Percentiles rank a stretch among this genome's conserved stretches.
Conservation (phyloP, 495 filamentous ascomycete genomes). For the Daldinia childiae region DNA sequence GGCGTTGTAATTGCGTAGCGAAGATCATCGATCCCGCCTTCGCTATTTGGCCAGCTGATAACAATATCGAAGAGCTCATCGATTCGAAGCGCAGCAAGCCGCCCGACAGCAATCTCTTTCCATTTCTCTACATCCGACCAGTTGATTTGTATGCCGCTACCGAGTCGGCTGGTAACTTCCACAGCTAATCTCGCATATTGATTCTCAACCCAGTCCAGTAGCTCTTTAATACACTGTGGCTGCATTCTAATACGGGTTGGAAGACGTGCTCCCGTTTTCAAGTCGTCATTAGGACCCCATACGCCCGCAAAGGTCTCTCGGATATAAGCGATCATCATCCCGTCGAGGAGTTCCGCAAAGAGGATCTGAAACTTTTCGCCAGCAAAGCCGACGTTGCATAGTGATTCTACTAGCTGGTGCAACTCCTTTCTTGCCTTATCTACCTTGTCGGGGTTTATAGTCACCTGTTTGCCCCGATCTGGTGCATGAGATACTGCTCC, state of each 20-base stretch:
- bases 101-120: slow-evolving; percentile 80
- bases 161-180: slow-evolving; percentile 63
- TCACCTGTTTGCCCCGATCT: slow-evolving; percentile 20
- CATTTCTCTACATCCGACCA: slow-evolving; percentile 76
- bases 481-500: slow-evolving; percentile 37
- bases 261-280: slow-evolving; percentile 30
- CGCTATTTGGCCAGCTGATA: slow-evolving; percentile 80
- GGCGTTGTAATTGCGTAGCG: slow-evolving; percentile 63
- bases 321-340: slow-evolving; percentile 73
- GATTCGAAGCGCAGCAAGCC: slow-evolving; percentile 81
- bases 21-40: slow-evolving; percentile 84
- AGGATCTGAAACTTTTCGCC: slow-evolving; percentile 77
- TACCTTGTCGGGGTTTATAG: slow-evolving; percentile 20
- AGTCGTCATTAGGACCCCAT: slow-evolving; percentile 56
- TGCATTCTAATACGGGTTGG: slow-evolving; percentile 36
- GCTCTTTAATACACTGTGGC: slow-evolving; percentile 63
- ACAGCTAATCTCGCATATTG: slow-evolving; percentile 72
- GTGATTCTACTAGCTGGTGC: slow-evolving; percentile 64
- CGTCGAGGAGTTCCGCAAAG: slow-evolving; percentile 78
- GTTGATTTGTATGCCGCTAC: slow-evolving; percentile 52
- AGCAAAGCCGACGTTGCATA: slow-evolving; percentile 77
- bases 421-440: slow-evolving; percentile 61
- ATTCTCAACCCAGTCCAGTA: slow-evolving; percentile 77
- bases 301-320: slow-evolving; percentile 65
- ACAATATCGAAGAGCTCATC: slow-evolving; percentile 89